Percentiles rank a stretch among this genome's conserved stretches.
These are phyloP conservation scores for Trichomonascus vanleenenianus DNA, from an alignment of 805 yeast genomes.

Conservation along the genomic window DNA sequence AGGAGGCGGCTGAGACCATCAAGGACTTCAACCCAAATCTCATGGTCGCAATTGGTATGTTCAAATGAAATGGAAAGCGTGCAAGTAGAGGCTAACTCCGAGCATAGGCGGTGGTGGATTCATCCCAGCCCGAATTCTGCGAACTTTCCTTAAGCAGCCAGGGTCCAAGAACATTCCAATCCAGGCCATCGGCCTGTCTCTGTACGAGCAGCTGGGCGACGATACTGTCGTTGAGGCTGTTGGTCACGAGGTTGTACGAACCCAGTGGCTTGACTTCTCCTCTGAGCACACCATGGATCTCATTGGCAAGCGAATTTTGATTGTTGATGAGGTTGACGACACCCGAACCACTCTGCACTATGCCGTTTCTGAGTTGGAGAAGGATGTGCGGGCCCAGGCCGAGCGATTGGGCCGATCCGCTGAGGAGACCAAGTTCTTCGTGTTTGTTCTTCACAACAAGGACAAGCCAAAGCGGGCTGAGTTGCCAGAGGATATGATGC, in stretches of 20 bases:
- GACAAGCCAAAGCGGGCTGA: conserved; percentile 73
- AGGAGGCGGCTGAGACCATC: conserved; percentile 50
- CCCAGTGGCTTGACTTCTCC: conserved; percentile 86
- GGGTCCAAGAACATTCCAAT: conserved; percentile 86
- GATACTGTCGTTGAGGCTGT: conserved; percentile 43
- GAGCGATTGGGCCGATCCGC: conserved; percentile 47
- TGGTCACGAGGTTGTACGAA: conserved; percentile 76
- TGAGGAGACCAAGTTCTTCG: conserved; percentile 59
- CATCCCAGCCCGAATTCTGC: conserved; percentile 92
- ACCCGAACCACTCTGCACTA: conserved; percentile 85
- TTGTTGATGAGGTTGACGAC: conserved; percentile 89
- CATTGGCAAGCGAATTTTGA: conserved; percentile 71
- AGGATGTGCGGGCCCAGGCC: conserved; percentile 57
- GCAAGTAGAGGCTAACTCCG: not conserved
- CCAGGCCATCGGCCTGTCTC: conserved; percentile 88
- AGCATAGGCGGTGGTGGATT: conserved; percentile 78
- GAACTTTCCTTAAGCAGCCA: conserved; percentile 84
- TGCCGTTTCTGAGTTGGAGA: conserved; percentile 68
- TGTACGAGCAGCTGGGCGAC: conserved; percentile 72
- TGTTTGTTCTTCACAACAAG: conserved; percentile 81
- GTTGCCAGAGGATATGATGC: conserved; percentile 54
- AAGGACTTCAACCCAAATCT: conserved; percentile 71
- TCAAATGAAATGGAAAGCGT: not conserved
- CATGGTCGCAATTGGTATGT: conserved; percentile 78
- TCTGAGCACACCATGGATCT: conserved; percentile 66